These are phyloP conservation scores for Dalbergia cochinchinensis DNA, from an alignment of 306 rosid genomes.

Conservation along the genomic window DNA sequence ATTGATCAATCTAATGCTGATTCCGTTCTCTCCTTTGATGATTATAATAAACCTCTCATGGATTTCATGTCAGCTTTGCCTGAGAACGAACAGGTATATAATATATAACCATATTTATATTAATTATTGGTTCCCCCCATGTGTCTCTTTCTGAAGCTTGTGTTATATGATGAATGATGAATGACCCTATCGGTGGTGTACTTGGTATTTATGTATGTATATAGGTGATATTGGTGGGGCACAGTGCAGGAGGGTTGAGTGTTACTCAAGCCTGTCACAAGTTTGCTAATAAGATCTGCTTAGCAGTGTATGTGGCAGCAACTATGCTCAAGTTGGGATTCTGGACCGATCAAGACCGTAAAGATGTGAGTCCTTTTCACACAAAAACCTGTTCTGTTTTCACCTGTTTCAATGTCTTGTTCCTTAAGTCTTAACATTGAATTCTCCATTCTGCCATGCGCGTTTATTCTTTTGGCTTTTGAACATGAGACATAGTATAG, in stretches of 20 bases:
- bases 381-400: not conserved
- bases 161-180: no score
- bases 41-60: slow-evolving; percentile 82
- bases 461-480: not conserved
- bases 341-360: slow-evolving; percentile 67
- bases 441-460: not conserved
- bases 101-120: no score
- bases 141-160: no score
- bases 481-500: not conserved
- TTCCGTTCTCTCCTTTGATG: slow-evolving; percentile 73
- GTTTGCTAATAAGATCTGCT: slow-evolving; percentile 70
- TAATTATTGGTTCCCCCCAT: no score
- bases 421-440: not conserved
- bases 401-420: slow-evolving; percentile 21
- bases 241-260: slow-evolving; percentile 94
- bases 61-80: slow-evolving; percentile 76
- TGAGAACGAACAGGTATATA: slow-evolving; percentile 70
- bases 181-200: no score
- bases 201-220: not conserved
- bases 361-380: slow-evolving; percentile 59
- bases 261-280: slow-evolving; percentile 77
- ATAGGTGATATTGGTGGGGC: slow-evolving; percentile 90
- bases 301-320: slow-evolving; percentile 87
- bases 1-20: slow-evolving; percentile 70
- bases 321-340: slow-evolving; percentile 84